Evolutionary conservation across 2,329 filamentous ascomycete genomes (phyloP), one percentile per base, ranked within the genome.

Genomic region (Alternaria rosae): DNA sequence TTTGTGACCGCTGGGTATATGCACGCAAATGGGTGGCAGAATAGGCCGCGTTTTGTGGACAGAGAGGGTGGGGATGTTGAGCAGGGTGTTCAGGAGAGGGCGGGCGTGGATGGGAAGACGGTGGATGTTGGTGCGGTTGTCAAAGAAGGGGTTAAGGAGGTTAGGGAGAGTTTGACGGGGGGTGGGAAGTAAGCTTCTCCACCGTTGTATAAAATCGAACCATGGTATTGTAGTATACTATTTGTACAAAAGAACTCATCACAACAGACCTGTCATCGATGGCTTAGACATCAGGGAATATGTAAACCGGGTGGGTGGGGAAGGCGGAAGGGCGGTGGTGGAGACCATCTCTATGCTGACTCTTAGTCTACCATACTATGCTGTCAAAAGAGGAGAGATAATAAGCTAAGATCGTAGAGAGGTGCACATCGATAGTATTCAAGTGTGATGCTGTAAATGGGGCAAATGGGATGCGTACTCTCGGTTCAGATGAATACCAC

Each of bases 121-220:
- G 63, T 73, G 28, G 70, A 73, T 69, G 61, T 68, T 20, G 73
- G 62, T 23, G 70, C 63, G n/a, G 67, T 72, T 17, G 64, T 64
- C 2, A 72, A 66, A 38, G 70, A 71, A 21, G 70, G 68, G 21
- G 58, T 62, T 1, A 67, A 65, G 74, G 74, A 62, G 79, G 75
- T 64, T 71, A 81, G 38, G 79, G 79, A 67, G 75, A 76, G 8
- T 75, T 28, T 67, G 25, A 43, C 17, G 21, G 79, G 64, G 6
- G 62, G 60, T 12, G 42, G 38, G 23, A 62, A 59, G 41, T 62
- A 55, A 30, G 15, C 10, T 23, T 21, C n/a, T n/a, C n/a, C n/a
- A n/a, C n/a, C n/a, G n/a, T n/a, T 35, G 15, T 35, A 35, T n/a
- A 15, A 15, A 1, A 35, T n/a, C 7, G 1, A 1, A n/a, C 13